These are phyloP conservation scores for Talaromyces sp. DNA, from an alignment of 2,329 filamentous ascomycete species.

Conservation along the genomic window DNA sequence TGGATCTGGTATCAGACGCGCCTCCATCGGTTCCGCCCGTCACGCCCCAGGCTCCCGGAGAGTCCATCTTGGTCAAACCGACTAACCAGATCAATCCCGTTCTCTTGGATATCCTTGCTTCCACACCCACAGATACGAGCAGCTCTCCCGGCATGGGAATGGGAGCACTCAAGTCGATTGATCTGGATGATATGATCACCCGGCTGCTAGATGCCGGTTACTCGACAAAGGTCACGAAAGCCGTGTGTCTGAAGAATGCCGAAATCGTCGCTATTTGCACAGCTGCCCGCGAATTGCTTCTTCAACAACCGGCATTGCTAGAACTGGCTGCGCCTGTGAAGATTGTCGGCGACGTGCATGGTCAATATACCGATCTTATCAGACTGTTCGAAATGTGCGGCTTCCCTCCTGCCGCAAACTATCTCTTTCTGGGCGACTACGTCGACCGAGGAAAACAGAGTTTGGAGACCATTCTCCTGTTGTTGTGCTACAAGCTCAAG, in stretches of 20 bases:
- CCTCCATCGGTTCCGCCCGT: constrained; percentile 61
- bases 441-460: constrained; percentile 96
- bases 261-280: constrained; percentile 93
- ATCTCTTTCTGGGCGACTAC: constrained; percentile 91
- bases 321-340: constrained; percentile 94
- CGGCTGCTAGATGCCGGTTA: constrained; percentile 91
- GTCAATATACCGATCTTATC: constrained; percentile 92
- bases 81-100: constrained; percentile 62
- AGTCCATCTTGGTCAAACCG: constrained; percentile 83
- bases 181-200: constrained; percentile 96
- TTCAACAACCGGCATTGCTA: constrained; percentile 85
- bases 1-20: constrained; percentile 88
- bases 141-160: constrained; percentile 66
- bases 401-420: constrained; percentile 87
- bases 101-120: constrained; percentile 48
- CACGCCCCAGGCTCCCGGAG: constrained; percentile 64
- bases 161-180: constrained; percentile 83
- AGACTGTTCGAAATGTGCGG: constrained; percentile 98
- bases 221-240: constrained; percentile 94
- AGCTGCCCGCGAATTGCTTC: constrained; percentile 78
- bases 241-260: constrained; percentile 93
- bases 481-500: constrained; percentile 95
- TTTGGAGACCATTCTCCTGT: constrained; percentile 83
- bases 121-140: constrained; percentile 34
- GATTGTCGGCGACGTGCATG: constrained; percentile 94